Evolutionary conservation across 2,329 filamentous ascomycete species (phyloP), one percentile per base, ranked within the genome.

Genomic region (Aspergillus quadrilineatus): DNA sequence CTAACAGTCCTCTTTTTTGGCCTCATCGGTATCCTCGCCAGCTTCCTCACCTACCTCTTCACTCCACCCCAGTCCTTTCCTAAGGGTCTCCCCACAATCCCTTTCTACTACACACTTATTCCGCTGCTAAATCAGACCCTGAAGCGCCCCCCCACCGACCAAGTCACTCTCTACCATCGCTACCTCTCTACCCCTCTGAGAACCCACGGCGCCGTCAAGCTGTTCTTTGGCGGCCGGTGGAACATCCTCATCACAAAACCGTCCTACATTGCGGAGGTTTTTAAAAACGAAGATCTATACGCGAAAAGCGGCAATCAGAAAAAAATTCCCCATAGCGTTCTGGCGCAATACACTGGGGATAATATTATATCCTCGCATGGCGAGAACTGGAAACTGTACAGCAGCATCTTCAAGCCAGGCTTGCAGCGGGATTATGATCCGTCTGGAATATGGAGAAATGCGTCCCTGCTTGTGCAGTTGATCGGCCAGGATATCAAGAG

Each of bases 311-410:
- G 42, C 42, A 14, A 28, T 9, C 12, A 29, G 12, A 14, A 60
- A 66, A 75, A 74, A 60, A 72, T 74, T 15, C 73, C 73, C 9
- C 63, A 66, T 30, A 71, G 67, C 37, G 66, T 75, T 4, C 47
- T 73, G 15, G 72, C 70, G 8, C 59, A 62, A 0, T 70, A 71
- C 6, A 51, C 63, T 77, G 5, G 65, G 66, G 8, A 66, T 65
- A n/a, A 70, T 75, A 45, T 75, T 44, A n/a, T 45, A 22, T 28
- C 17, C 22, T 6, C 39, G 22, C 15, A 17, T 12, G 39, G 39
- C n/a, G n/a, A 4, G 6, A 26, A 43, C 5, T 26, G 22, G 15
- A 9, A 22, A 4, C 39, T 17, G 14, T 43, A 43, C 15, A 22
- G 6, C n/a, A 8, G 15, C 6, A 14, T 43, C n/a, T 28, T 45